Conservation (phyloP, 1,284 basidiomycete species). For the Irpex sp. region DNA sequence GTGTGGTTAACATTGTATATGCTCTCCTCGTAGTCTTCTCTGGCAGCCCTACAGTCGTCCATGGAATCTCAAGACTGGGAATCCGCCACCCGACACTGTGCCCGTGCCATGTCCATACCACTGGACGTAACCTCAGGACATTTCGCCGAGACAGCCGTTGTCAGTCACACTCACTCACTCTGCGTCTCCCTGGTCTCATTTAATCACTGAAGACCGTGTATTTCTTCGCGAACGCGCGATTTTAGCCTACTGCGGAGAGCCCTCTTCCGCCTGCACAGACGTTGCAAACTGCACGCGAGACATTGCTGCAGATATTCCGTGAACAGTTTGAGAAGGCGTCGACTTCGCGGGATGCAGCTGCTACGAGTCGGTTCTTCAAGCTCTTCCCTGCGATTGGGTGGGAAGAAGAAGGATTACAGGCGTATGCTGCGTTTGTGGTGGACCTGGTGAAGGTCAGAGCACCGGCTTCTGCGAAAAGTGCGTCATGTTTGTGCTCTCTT, state of each 20-base stretch:
- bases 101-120: slow-evolving; percentile 84
- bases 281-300: slow-evolving; percentile 70
- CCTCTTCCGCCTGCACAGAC: slow-evolving; percentile 86
- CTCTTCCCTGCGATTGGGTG: slow-evolving; percentile 93
- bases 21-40: slow-evolving; percentile 56
- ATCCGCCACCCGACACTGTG: slow-evolving; percentile 86
- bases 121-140: slow-evolving; percentile 74
- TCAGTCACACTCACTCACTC: slow-evolving; percentile 35
- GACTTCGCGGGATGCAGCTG: slow-evolving; percentile 74
- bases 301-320: slow-evolving; percentile 77
- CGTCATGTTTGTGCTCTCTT: slow-evolving; percentile 14
- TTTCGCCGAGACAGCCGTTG: slow-evolving; percentile 88
- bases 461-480: slow-evolving; percentile 80
- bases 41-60: slow-evolving; percentile 70
- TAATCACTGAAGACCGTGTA: neutral
- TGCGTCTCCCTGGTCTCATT: slow-evolving; percentile 8
- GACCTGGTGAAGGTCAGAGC: slow-evolving; percentile 82
- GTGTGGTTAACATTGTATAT: neutral
- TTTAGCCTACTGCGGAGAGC: slow-evolving; percentile 84
- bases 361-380: slow-evolving; percentile 94
- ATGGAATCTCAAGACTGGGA: slow-evolving; percentile 95
- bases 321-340: slow-evolving; percentile 80
- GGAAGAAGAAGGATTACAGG: slow-evolving; percentile 90
- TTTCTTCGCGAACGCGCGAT: slow-evolving; percentile 2
- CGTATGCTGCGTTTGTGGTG: slow-evolving; percentile 91